These are phyloP conservation scores for Dittrichia graveolens DNA, from an alignment of 129 eudicot genomes.

Conservation along the genomic window DNA sequence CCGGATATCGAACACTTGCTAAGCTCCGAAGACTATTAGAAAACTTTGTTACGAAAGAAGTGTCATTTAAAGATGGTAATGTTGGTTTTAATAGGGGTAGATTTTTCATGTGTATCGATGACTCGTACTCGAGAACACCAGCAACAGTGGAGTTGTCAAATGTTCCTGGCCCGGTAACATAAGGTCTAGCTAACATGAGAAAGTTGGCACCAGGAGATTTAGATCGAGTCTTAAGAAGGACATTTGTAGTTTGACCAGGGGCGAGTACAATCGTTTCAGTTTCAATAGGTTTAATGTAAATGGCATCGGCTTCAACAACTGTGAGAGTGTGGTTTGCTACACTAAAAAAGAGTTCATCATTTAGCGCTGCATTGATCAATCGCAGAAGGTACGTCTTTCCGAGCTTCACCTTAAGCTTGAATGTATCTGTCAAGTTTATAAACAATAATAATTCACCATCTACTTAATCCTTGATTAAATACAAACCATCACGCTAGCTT, in stretches of 20 bases:
- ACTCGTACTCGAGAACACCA: constrained; percentile 37
- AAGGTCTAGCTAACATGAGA: constrained; percentile 16
- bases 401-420: constrained; percentile 37
- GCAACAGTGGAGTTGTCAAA: constrained; percentile 41
- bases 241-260: constrained; percentile 70
- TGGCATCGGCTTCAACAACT: constrained; percentile 46
- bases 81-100: constrained; percentile 32
- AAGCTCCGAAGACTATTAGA: constrained; percentile 34
- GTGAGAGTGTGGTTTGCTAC: constrained; percentile 44
- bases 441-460: neutral
- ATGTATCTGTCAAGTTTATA: constrained; percentile 31
- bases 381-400: constrained; percentile 47
- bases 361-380: constrained; percentile 44
- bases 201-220: constrained; percentile 45
- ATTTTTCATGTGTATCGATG: constrained; percentile 12
- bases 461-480: too few species aligned
- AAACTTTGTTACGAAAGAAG: constrained; percentile 32
- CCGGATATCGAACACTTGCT: constrained; percentile 28
- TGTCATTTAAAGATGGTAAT: constrained; percentile 35
- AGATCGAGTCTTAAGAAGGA: constrained; percentile 50
- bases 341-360: constrained; percentile 41
- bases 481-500: neutral
- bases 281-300: constrained; percentile 37
- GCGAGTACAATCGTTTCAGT: constrained; percentile 44
- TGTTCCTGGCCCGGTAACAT: constrained; percentile 34